Evolutionary conservation across 2,329 filamentous ascomycete genomes (phyloP), one percentile per base, ranked within the genome.

Genomic region (Fragosphaeria purpurea): DNA sequence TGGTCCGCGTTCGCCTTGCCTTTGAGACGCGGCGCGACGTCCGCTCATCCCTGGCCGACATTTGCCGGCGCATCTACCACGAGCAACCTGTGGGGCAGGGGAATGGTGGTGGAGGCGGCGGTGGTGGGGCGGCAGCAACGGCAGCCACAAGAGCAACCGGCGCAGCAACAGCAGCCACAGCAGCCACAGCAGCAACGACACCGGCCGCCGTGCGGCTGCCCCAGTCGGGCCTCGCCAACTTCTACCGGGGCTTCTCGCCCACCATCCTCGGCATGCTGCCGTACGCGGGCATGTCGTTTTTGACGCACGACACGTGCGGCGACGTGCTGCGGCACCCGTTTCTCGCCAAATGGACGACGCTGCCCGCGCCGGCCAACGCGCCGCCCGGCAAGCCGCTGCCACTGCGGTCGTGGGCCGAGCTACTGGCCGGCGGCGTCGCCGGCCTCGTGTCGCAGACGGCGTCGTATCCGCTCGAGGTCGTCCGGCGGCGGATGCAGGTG

Each of bases 221-320:
- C 0, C 74, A 73, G 32, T 76, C 75, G 9, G 91, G 91, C 4
- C 65, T 97, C 1, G 68, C 80, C 50, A 98, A 98, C 67, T 98
- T 98, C 66, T 98, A 96, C 68, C 82, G 93, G 46, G 93, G 93
- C 46, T 98, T 98, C 66, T 80, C 82, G 0, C 87, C 91, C 0
- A 97, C 93, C 0, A 68, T 98, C 5, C 74, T 94, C 53, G 93
- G 93, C 59, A 98, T 98, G 91, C 72, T 98, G 1, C 93, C 93
- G 0, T 98, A 98, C 62, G 93, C 93, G 1, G 93, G 93, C 60
- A 84, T 94, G 62, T 95, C 89, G 1, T 98, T 98, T 69, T 77
- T 98, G 41, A 95, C 88, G 0, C 93, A 98, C 69, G 93, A 98
- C 66, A 88, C 87, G 5, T 80, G 85, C 41, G 87, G 88, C 54